phyloP scores from a whole-genome alignment of 2,329 filamentous ascomycete genomes.

The Hypoxylon sp. region DNA sequence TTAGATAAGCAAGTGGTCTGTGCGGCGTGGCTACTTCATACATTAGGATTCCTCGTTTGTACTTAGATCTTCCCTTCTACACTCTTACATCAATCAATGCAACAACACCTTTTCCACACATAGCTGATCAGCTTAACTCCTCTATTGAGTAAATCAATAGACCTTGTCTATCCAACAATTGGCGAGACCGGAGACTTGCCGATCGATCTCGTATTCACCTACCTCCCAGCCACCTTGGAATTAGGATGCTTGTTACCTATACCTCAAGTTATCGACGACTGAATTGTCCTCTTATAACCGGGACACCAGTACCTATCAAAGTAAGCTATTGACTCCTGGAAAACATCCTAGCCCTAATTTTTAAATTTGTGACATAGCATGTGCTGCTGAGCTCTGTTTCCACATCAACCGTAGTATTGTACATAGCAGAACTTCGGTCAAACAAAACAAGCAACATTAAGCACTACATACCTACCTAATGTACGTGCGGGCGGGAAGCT shows the following conservation, averaged over 20 bases:
- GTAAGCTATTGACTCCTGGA: background rate
- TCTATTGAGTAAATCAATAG: too few relatives aligned
- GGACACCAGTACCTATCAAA: background rate
- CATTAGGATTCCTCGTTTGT: too few relatives aligned
- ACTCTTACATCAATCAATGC: too few relatives aligned
- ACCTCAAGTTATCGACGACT: background rate
- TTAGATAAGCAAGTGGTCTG: too few relatives aligned
- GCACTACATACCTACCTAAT: too few relatives aligned
- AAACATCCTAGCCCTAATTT: background rate
- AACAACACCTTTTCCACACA: too few relatives aligned
- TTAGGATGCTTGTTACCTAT: background rate
- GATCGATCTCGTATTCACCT: constrained; percentile 16
- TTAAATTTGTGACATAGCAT: background rate
- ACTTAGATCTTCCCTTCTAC: too few relatives aligned
- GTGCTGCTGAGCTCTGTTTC: background rate
- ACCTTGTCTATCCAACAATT: too few relatives aligned
- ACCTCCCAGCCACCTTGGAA: constrained; percentile 1
- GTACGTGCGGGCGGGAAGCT: constrained; percentile 4
- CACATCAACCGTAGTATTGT: background rate
- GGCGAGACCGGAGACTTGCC: constrained; percentile 3
- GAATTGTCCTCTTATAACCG: background rate
- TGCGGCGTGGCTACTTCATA: too few relatives aligned
- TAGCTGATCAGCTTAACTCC: too few relatives aligned
- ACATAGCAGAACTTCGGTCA: background rate
- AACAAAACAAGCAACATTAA: background rate